phyloP scores from a whole-genome alignment of 345 rosid genomes.

The Crucihimalaya himalaica region DNA sequence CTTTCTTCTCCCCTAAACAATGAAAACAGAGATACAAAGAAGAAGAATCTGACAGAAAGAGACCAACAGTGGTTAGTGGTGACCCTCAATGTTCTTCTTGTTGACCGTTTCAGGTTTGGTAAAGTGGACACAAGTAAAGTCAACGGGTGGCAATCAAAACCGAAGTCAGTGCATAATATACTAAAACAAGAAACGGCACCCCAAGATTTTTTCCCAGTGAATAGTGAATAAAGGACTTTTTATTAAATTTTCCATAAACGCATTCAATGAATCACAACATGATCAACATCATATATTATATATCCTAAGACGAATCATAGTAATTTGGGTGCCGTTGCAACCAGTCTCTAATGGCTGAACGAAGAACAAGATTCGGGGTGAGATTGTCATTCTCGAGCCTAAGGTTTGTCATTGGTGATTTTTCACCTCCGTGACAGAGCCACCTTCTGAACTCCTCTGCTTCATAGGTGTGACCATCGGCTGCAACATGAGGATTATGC shows the following conservation, averaged over 20 bases:
- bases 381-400: conserved; percentile 51
- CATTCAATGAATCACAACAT: conserved; percentile 28
- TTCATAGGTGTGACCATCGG: conserved; percentile 83
- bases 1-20: conserved; percentile 15
- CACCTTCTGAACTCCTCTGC: conserved; percentile 60
- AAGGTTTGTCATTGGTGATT: conserved; percentile 72
- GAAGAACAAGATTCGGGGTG: conserved; percentile 65
- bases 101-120: conserved; percentile 27
- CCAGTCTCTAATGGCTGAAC: conserved; percentile 74
- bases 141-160: conserved; percentile 10
- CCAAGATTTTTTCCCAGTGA: neutral
- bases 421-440: conserved; percentile 61
- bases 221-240: neutral
- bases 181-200: conserved; percentile 15
- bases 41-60: conserved; percentile 27
- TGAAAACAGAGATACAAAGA: conserved; percentile 29
- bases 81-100: conserved; percentile 38
- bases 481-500: conserved; percentile 76
- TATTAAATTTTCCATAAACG: conserved; percentile 11
- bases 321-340: conserved; percentile 38
- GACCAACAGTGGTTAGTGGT: conserved; percentile 36
- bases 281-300: conserved; percentile 17
- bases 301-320: conserved; percentile 16
- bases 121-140: conserved; percentile 29
- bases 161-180: conserved; percentile 25